Evolutionary conservation across 2,329 filamentous ascomycete genomes (phyloP).

Genomic region (Cercospora zeina): DNA sequence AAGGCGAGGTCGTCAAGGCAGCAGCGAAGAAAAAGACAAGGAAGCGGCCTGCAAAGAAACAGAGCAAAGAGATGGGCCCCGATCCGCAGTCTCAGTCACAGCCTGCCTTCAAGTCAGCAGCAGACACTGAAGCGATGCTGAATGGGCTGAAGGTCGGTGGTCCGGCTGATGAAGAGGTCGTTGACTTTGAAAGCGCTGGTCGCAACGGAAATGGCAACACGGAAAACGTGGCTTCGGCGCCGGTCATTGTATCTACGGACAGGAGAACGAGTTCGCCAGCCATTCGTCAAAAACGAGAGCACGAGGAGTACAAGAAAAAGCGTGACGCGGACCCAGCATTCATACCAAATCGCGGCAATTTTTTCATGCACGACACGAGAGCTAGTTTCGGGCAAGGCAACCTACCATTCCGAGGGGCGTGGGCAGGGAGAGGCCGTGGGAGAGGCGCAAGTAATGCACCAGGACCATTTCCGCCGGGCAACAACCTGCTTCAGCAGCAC

Average conservation of each 20-base stretch:
- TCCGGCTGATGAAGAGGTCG: conserved; percentile 41
- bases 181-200: conserved; percentile 53
- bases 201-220: conserved; percentile 41
- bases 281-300: conserved; percentile 76
- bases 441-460: conserved; percentile 62
- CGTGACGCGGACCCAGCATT: conserved; percentile 88
- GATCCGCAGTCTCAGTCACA: conserved; percentile 23
- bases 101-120: conserved; percentile 46
- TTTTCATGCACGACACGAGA: conserved; percentile 93
- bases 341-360: conserved; percentile 88
- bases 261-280: conserved; percentile 51
- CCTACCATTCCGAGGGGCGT: conserved; percentile 30
- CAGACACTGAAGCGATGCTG: conserved; percentile 63
- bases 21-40: conserved; percentile 41
- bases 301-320: conserved; percentile 86
- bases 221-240: conserved; percentile 29
- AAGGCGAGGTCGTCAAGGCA: conserved; percentile 24
- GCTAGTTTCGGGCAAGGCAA: conserved; percentile 40
- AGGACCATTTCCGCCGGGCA: conserved; percentile 54
- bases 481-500: conserved; percentile 31
- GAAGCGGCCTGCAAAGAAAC: conserved; percentile 33
- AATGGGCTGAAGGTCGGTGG: conserved; percentile 57
- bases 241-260: conserved; percentile 23
- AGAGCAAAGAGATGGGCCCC: conserved; percentile 32
- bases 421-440: conserved; percentile 59